Base-by-base conservation (phyloP, 2,329 filamentous ascomycete species). In the Teratosphaeria pseudoeucalypti region DNA sequence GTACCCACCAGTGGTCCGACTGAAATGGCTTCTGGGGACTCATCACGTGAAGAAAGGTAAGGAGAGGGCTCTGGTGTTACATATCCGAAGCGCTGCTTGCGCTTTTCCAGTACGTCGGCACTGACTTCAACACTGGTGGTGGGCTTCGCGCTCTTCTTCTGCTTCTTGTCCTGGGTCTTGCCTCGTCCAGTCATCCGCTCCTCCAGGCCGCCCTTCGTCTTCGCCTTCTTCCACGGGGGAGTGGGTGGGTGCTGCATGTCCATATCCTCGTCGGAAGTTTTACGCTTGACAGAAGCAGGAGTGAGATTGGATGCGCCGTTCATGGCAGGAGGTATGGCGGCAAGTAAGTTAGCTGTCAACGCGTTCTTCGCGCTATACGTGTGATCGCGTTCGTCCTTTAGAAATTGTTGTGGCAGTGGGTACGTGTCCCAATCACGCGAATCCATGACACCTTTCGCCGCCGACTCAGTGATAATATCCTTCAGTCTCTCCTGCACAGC, bases 401-500 rank as follows among this genome's bases (percentile, higher is more conserved):
- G 86, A 74, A 96, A 80, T 63, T 89, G 80, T 74, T 97, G 92
- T 6, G 94, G 94, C 14, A 96, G 79, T 52, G 89, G 89, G 78
- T 95, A 83, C 29, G 77, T 81, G 63, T 88, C 83, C 94, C 94
- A 99, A 77, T 96, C 83, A 72, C 89, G 85, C 29, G 80, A 81
- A 70, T 87, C 80, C 70, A 96, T 82, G 58, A 82, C 82, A 65
- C 87, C 83, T 66, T 78, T 82, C 67, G 92, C 87, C 65, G 90
- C 91, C 14, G 90, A 90, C 58, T 85, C 81, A 62, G 87, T 89
- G 72, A 99, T 96, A 66, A 91, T 87, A 62, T 86, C 78, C 75
- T 92, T 96, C 64, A 99, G 79, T 71, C 91, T 95, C 61, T 80
- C 79, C 73, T 96, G 88, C 80, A 96, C 87, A 60, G 95, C 90